Evolutionary conservation across 163 green algal species (phyloP), one percentile per base, ranked within the genome.

Genomic region (Botryococcus braunii): DNA sequence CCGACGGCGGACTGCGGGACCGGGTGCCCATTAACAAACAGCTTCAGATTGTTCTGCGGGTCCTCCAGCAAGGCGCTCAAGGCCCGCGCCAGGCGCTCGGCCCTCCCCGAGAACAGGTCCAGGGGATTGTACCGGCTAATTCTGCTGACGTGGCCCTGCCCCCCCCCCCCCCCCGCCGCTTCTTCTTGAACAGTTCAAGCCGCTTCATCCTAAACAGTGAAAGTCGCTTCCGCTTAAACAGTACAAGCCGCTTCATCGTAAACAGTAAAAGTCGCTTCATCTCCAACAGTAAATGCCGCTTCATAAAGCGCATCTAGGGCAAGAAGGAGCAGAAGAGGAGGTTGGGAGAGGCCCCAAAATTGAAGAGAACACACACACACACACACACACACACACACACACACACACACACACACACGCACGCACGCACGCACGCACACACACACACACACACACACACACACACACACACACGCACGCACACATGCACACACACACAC

Each of bases 41-140:
- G 29, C n/a, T 41, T 29, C 23, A 79, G 38, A 61, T 75, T 80
- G 64, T 72, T 77, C 32, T 73, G 69, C 5, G 62, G 69, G 9
- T 56, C 29, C n/a, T 23, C 63, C 21, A 80, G 23, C 37, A 80
- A 31, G 8, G 63, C 66, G 25, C 41, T 3, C 29, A 80, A 37
- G 4, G 70, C 66, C 17, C 31, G 32, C 17, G 57, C 25, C 61
- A 77, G 68, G 3, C 56, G 50, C 1, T n/a, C 11, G 7, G 57
- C 2, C 1, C 74, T 32, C n/a, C 35, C 66, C 17, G 70, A 72
- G 27, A 84, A 82, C 0, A 84, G 67, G 62, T 84, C 75, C 9
- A 80, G 55, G 2, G 78, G 78, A 37, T 72, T 72, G 55, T 84
- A 84, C n/a, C 47, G 32, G 29, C 65, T 76, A 32, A 69, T 62